Base-by-base conservation (phyloP, 805 yeast genomes). In the Metschnikowia dekortorum region DNA sequence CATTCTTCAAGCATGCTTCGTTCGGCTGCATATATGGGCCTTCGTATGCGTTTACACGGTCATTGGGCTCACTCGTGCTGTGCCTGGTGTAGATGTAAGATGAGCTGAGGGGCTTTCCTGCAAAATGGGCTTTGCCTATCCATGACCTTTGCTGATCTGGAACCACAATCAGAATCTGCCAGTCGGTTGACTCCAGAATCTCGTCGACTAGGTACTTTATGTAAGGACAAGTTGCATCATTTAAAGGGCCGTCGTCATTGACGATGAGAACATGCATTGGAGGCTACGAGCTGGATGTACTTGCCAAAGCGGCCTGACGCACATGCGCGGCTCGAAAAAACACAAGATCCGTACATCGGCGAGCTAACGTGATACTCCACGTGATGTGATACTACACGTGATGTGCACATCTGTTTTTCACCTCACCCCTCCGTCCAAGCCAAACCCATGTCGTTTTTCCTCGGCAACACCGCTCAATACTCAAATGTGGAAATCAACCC, bases 51-150 rank as follows among this genome's bases (percentile, higher is more conserved):
- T 73, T 71, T n/a, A 68, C 55, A 10, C 57, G 40, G 2, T 53
- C 50, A 63, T 77, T 81, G 51, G 76, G 83, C 16, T 68, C 63
- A 13, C 73, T 65, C 0, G 80, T 74, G 35, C 71, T 64, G 34
- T 58, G 52, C 46, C 62, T 52, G 16, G 87, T 78, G 60, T 87
- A 87, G n/a, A 85, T 73, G 62, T 81, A 87, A 2, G 80, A 73
- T 1, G 86, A 80, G 2, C 80, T 69, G 38, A 86, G 71, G 29
- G 81, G 78, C 54, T 79, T 77, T 6, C 89, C 92, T 0, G 95
- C 95, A 61, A 94, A 83, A 71, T 91, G 97, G 6, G 99, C 98
- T 66, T 94, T 94, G 35, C 97, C 97, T 50, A 90, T 92, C 99
- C 99, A 94, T 11, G 97, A 91, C 59, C 94, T 74, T 60, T 81